Percentiles rank a stretch among this genome's conserved stretches.
Evolutionary conservation across 441 rosid species (phyloP).

Genomic region (Gossypium davidsonii): DNA sequence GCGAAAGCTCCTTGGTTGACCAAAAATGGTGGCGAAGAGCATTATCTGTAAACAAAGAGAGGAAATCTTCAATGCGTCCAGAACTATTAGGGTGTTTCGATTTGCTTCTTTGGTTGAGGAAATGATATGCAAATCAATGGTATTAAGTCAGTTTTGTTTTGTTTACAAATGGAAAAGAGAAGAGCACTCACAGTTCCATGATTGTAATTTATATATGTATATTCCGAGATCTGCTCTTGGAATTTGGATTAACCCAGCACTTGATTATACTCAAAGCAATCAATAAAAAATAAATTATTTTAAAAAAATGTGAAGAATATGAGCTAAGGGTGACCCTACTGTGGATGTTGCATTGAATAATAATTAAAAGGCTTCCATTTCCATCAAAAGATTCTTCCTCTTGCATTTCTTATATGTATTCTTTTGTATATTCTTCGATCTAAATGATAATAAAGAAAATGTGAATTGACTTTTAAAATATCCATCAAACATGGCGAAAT

Average conservation of each 20-base stretch:
- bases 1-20: slow-evolving; percentile 12
- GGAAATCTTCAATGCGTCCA: background rate
- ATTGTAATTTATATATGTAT: background rate
- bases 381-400: background rate
- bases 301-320: too few relatives aligned
- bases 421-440: too few relatives aligned
- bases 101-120: background rate
- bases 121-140: background rate
- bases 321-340: too few relatives aligned
- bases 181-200: background rate
- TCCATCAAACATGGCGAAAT: too few relatives aligned
- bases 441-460: too few relatives aligned
- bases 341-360: too few relatives aligned
- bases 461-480: too few relatives aligned
- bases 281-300: background rate
- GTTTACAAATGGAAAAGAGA: background rate
- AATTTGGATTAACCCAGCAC: slow-evolving; percentile 20
- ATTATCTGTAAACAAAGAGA: background rate
- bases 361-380: too few relatives aligned
- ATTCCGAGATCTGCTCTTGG: slow-evolving; percentile 38
- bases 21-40: slow-evolving; percentile 11
- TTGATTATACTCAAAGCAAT: slow-evolving; percentile 16
- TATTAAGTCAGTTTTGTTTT: background rate
- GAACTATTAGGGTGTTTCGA: background rate
- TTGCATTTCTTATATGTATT: too few relatives aligned